Percentiles rank a stretch among this genome's conserved stretches.
Evolutionary conservation across 1,284 basidiomycete genomes (phyloP).

Genomic region (Gomphus bonarii): DNA sequence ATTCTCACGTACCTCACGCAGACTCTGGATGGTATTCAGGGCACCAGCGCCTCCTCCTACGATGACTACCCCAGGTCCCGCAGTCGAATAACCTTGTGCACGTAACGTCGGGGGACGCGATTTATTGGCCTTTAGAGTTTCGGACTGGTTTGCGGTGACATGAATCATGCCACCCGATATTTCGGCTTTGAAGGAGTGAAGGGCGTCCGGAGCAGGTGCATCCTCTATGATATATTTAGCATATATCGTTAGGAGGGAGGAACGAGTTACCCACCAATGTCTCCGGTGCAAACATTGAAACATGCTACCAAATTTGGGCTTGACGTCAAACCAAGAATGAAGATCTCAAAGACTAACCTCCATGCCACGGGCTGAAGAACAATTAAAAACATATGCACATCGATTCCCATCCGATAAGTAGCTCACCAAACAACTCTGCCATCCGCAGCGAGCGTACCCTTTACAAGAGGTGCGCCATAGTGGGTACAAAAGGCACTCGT

Average conservation of each 20-base stretch:
- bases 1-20: conserved; percentile 54
- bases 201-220: conserved; percentile 77
- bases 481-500: conserved; percentile 87
- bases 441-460: conserved; percentile 74
- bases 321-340: background rate
- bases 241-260: background rate
- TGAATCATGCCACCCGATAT: conserved; percentile 69
- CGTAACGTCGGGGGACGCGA: conserved; percentile 46
- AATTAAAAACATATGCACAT: conserved; percentile 2
- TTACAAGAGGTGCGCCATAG: conserved; percentile 76
- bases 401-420: background rate
- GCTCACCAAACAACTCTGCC: conserved; percentile 69
- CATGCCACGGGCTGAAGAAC: conserved; percentile 71
- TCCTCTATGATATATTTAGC: conserved; percentile 57
- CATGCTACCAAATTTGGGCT: conserved; percentile 46
- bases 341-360: conserved; percentile 37
- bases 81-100: conserved; percentile 23
- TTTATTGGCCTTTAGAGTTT: conserved; percentile 63
- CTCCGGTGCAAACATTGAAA: conserved; percentile 76
- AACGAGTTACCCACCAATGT: conserved; percentile 41
- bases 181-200: conserved; percentile 73
- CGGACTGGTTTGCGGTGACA: conserved; percentile 65
- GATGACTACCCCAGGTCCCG: conserved; percentile 59
- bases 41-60: conserved; percentile 82
- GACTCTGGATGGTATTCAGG: conserved; percentile 72